Base-by-base conservation (phyloP, 768 basidiomycete genomes). In the Panellus pusillus region DNA sequence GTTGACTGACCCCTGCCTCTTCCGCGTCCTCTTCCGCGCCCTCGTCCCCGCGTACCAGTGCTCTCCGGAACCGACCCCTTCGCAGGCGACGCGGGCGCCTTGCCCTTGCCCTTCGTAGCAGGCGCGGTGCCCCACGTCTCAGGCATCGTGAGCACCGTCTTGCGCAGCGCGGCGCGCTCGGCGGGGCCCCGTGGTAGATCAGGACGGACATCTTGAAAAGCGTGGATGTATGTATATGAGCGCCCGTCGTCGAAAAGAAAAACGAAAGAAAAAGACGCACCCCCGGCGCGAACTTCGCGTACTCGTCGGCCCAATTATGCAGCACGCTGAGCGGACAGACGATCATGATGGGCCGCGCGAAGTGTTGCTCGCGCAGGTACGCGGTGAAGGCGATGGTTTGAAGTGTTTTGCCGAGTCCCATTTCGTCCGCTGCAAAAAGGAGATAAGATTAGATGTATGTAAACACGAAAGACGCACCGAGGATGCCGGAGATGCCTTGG, bases 361-460 rank as follows among this genome's bases (percentile, higher is more conserved):
- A 82, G 4, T 82, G 76, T 50, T 83, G 73, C 51, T 89, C 86
- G 28, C 92, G 86, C 1, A 99, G 78, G 69, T 94, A 88, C 0
- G 95, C 95, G 54, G 91, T 83, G 68, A 98, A 97, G 0, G 95
- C 84, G 40, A 99, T 99, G 0, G 86, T 91, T 78, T 99, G 97
- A 0, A 98, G 77, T 0, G 97, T 99, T 91, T 89, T 93, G 46
- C 93, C 93, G 1, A 96, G 73, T 17, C 93, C 94, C 94, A 97
- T 97, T 67, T 97, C 94, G 63, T 97, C 94, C 24, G 94, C 94
- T 85, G 69, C 37, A 24, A 71, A 29, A 19, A 19, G 2, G 39
- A 42, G 29, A 1, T 43, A 29, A 44, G 46, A 29, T 35, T 3
- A 35, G 35, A 31, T 18, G 19, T 54, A 45, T 20, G 14, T 32